phyloP scores from a whole-genome alignment of 176 grass and related monocot genomes.

The Oryza glumipatula region DNA sequence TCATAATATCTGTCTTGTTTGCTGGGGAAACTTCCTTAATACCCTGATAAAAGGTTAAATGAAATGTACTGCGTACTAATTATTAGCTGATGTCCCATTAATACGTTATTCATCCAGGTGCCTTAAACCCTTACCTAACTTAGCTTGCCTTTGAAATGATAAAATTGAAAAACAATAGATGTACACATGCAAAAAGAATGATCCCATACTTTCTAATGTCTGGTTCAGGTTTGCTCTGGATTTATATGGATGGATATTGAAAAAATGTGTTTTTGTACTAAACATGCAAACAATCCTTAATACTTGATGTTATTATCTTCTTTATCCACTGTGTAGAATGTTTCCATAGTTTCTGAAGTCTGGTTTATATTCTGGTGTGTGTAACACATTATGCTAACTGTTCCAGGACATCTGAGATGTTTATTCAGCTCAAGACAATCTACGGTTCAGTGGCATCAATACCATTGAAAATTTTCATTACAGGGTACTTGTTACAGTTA shows the following conservation, averaged over 20 bases:
- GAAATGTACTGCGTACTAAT: not conserved
- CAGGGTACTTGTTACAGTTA: conserved; percentile 48
- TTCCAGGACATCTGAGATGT: conserved; percentile 63
- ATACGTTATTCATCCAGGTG: not conserved
- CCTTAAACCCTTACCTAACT: not conserved
- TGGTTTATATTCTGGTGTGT: conserved; percentile 26
- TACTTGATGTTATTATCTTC: not conserved
- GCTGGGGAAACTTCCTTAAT: not conserved
- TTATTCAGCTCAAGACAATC: conserved; percentile 59
- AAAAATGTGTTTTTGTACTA: conserved; percentile 2
- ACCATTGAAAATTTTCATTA: conserved; percentile 64
- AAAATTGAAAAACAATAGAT: conserved; percentile 13
- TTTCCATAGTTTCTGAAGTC: not conserved
- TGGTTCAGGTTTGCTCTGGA: not conserved
- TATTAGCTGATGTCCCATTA: not conserved
- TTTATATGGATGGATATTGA: not conserved
- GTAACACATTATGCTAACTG: conserved; percentile 29
- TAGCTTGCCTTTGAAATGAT: not conserved
- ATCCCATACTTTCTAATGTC: not conserved
- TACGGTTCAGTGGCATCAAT: conserved; percentile 65
- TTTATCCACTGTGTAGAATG: not conserved
- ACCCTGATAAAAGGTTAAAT: not conserved
- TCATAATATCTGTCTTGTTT: not conserved
- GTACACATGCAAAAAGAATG: not conserved
- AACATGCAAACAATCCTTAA: not conserved